Percentiles rank a stretch among this genome's conserved stretches.
Evolutionary conservation across 2,329 filamentous ascomycete species (phyloP).

Genomic region (Anthostomella pinea): DNA sequence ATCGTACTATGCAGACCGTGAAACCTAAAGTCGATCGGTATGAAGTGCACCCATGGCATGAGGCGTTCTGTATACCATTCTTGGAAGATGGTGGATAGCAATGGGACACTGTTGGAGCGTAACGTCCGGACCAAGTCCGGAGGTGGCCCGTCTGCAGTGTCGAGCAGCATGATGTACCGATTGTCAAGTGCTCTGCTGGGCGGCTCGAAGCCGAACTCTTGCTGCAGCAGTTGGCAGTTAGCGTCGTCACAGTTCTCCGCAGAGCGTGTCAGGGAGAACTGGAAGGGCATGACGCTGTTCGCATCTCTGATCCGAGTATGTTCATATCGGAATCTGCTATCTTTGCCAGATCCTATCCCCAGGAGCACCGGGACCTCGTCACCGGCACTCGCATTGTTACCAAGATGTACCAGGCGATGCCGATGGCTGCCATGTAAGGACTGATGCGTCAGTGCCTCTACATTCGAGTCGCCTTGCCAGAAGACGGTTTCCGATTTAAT

Average conservation of each 20-base stretch:
- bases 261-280: conserved; percentile 58
- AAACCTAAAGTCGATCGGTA: conserved; percentile 71
- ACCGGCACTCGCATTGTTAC: conserved; percentile 53
- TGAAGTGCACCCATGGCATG: conserved; percentile 75
- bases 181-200: conserved; percentile 61
- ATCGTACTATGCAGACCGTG: conserved; percentile 72
- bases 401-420: conserved; percentile 68
- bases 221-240: conserved; percentile 46
- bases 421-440: conserved; percentile 65
- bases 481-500: conserved; percentile 65
- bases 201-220: conserved; percentile 49
- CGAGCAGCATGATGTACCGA: conserved; percentile 69
- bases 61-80: conserved; percentile 78
- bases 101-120: conserved; percentile 63
- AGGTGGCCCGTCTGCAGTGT: conserved; percentile 67
- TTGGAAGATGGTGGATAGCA: conserved; percentile 69
- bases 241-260: conserved; percentile 53
- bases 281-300: conserved; percentile 50
- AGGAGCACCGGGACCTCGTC: conserved; percentile 56
- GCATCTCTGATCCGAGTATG: conserved; percentile 51
- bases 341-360: conserved; percentile 36
- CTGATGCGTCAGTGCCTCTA: conserved; percentile 46
- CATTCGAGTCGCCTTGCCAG: conserved; percentile 67
- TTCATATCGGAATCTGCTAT: conserved; percentile 52
- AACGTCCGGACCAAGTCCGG: conserved; percentile 59